Conservation (phyloP, 108 stramenopile genomes). For the Cyclotella kingstonii region DNA sequence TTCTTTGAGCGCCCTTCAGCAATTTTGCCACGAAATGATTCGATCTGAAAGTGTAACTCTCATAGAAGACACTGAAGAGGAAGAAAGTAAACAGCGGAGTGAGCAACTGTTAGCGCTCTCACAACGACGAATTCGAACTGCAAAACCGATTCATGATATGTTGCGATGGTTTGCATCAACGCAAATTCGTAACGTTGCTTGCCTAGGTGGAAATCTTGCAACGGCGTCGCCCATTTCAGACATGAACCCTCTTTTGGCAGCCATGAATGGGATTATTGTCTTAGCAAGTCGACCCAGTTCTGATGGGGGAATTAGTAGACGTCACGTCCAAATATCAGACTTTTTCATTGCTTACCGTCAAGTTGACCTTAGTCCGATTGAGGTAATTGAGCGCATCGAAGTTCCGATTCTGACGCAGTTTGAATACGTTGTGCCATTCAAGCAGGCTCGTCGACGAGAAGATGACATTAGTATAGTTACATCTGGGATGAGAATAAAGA, state of each 20-base stretch:
- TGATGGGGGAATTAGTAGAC: conserved; percentile 54
- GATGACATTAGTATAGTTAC: conserved; percentile 97
- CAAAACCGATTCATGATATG: conserved; percentile 86
- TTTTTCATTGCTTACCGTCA: conserved; percentile 90
- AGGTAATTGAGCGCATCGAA: conserved; percentile 80
- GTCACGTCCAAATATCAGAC: conserved; percentile 69
- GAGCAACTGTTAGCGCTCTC: no score
- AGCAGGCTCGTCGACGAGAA: conserved; percentile 92
- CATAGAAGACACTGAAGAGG: no score
- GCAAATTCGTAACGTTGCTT: conserved; percentile 94
- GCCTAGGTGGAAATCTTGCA: conserved; percentile 92
- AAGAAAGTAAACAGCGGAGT: no score
- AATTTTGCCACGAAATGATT: conserved; percentile 48
- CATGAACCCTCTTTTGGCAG: conserved; percentile 91
- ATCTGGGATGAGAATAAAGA: conserved; percentile 75
- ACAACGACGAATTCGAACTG: conserved; percentile 34
- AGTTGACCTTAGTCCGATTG: conserved; percentile 71
- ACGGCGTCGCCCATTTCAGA: conserved; percentile 95
- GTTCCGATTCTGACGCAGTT: conserved; percentile 72
- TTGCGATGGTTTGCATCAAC: conserved; percentile 96
- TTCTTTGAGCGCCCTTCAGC: conserved; percentile 64
- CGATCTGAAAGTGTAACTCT: background rate
- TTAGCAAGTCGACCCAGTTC: conserved; percentile 53
- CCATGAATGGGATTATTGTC: conserved; percentile 62
- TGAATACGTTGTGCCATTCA: conserved; percentile 90